Base-by-base conservation (phyloP, 768 basidiomycete species). In the Lactarius psammicola region DNA sequence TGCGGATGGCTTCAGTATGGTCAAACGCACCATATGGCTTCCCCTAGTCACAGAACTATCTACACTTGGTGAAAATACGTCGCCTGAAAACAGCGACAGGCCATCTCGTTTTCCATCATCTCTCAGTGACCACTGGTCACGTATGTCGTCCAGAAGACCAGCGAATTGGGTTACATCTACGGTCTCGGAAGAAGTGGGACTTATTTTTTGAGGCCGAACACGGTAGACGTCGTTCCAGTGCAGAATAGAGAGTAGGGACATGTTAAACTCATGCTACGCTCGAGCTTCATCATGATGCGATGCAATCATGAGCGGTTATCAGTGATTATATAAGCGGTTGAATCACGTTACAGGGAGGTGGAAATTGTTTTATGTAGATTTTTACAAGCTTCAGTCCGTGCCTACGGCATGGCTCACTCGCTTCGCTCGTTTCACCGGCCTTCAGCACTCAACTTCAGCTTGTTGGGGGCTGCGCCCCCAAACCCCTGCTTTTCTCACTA, bases 171-270 rank as follows among this genome's bases (percentile, higher is more conserved):
- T 87, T 30, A 93, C 92, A 74, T 92, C 89, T 71, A 95, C 89
- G n/a, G 87, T 89, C 55, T 85, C 85, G 2, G 75, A 70, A 17
- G 83, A 80, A 11, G 73, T 76, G 2, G 83, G 76, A 0, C 78
- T 77, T 31, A 88, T 71, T 73, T 89, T 92, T 74, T 94, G 92
- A 11, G 87, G 86, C 5, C 82, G 79, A 38, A 94, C 89, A 28
- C 92, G 86, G 76, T 95, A 96, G 28, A 87, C 89, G 72, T 92
- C 90, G 77, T 92, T 92, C 80, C 86, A 92, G 69, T 92, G 90
- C 3, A 87, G 65, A 60, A 92, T 81, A 23, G 77, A 74, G 31
- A 83, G 66, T 18, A 68, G 72, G 15, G 74, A 68, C 80, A 81
- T 82, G 65, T n/a, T 54, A 42, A 18, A 30, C 13, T 18, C 2